phyloP scores from a whole-genome alignment of 371 early-diverging fungal species.

The Parasitella parasitica region DNA sequence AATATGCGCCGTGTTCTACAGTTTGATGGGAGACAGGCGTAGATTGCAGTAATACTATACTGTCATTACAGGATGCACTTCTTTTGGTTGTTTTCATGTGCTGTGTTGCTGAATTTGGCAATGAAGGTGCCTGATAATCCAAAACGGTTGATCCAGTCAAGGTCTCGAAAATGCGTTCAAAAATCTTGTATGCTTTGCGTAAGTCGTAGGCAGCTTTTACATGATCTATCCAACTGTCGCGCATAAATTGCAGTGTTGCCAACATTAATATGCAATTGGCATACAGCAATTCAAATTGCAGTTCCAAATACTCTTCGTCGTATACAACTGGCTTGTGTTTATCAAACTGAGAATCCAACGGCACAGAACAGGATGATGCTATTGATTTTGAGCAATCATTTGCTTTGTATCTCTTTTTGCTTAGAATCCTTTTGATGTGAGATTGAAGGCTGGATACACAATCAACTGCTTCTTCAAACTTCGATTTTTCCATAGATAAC shows the following conservation, averaged over 20 bases:
- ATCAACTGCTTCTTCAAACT: conserved; percentile 9
- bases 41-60: neutral
- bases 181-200: conserved; percentile 29
- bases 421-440: neutral
- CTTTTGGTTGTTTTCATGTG: neutral
- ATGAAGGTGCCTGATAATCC: neutral
- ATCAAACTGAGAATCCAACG: neutral
- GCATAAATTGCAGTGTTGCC: conserved; percentile 32
- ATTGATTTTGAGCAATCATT: neutral
- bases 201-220: conserved; percentile 36
- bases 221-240: conserved; percentile 30
- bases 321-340: neutral
- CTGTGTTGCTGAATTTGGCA: neutral
- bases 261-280: conserved; percentile 32
- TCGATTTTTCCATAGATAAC: conserved; percentile 9
- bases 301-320: neutral
- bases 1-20: conserved; percentile 22
- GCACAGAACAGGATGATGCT: neutral
- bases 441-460: neutral
- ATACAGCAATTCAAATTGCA: conserved; percentile 24
- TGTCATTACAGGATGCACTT: neutral
- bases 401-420: neutral
- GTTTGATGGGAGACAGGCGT: neutral
- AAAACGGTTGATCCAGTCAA: neutral
- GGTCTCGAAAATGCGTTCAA: conserved; percentile 27